phyloP scores from a whole-genome alignment of 2,329 filamentous ascomycete species.

The Ceratocystiopsis minuta region DNA sequence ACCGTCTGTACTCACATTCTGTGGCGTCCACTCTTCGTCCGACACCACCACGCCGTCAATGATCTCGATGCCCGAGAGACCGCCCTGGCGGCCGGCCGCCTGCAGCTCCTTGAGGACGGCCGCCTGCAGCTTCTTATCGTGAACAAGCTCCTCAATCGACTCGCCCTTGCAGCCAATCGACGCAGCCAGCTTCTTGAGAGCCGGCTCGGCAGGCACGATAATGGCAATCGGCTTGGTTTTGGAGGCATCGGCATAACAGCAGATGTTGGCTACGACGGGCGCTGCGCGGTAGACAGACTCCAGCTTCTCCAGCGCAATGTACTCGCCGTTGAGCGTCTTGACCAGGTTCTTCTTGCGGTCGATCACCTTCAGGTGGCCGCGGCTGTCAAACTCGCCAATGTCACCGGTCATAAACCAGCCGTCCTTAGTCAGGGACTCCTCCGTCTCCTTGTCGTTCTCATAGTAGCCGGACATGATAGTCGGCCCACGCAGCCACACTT shows the following conservation, averaged over 20 bases:
- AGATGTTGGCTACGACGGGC: constrained; percentile 34
- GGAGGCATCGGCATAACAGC: constrained; percentile 32
- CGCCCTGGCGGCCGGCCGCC: constrained; percentile 39
- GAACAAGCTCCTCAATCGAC: constrained; percentile 46
- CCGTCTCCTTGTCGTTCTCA: constrained; percentile 60
- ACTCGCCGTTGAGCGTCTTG: constrained; percentile 68
- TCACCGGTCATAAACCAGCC: constrained; percentile 84
- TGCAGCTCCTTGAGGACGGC: constrained; percentile 49
- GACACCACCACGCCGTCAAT: constrained; percentile 53
- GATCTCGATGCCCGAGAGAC: constrained; percentile 48
- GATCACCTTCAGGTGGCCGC: constrained; percentile 57
- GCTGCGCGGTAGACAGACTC: constrained; percentile 35
- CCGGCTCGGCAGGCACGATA: constrained; percentile 36
- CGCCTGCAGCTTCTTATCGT: constrained; percentile 45
- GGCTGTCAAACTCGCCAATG: constrained; percentile 58
- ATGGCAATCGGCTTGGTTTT: constrained; percentile 37
- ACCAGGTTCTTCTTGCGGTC: constrained; percentile 82
- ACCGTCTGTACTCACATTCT: constrained; percentile 40
- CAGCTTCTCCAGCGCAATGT: constrained; percentile 63
- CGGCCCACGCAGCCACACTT: constrained; percentile 72
- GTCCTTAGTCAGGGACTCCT: constrained; percentile 48
- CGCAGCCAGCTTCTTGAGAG: constrained; percentile 33
- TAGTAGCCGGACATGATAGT: constrained; percentile 58
- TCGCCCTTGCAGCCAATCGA: constrained; percentile 28
- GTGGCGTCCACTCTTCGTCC: constrained; percentile 59